Percentiles rank a stretch among this genome's conserved stretches.
phyloP scores from a whole-genome alignment of 2,329 filamentous ascomycete genomes.

The Epichloe elymi region DNA sequence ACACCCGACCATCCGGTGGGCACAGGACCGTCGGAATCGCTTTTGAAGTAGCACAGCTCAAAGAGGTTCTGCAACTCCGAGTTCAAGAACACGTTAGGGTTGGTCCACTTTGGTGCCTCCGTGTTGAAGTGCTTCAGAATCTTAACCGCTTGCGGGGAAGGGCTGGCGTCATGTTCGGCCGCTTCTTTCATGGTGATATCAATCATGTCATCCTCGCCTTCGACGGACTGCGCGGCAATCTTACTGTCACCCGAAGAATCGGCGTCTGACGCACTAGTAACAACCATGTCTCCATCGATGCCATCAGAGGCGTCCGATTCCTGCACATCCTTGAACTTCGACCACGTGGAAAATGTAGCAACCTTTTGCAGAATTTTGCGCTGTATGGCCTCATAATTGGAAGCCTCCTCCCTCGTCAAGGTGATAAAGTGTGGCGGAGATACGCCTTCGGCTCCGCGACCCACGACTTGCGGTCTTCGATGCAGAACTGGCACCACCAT shows the following conservation, averaged over 20 bases:
- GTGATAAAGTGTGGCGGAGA: slow-evolving; percentile 58
- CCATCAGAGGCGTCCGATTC: slow-evolving; percentile 35
- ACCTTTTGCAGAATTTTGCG: slow-evolving; percentile 69
- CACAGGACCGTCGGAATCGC: slow-evolving; percentile 40
- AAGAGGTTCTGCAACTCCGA: slow-evolving; percentile 59
- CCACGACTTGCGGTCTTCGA: slow-evolving; percentile 28
- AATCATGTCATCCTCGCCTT: slow-evolving; percentile 82
- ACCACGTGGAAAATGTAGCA: slow-evolving; percentile 60
- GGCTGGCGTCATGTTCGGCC: slow-evolving; percentile 6
- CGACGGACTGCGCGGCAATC: slow-evolving; percentile 64
- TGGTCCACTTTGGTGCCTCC: slow-evolving; percentile 39
- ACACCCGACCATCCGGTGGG: slow-evolving; percentile 57
- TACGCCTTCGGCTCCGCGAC: slow-evolving; percentile 17
- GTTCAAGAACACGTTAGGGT: slow-evolving; percentile 44
- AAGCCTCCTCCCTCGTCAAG: slow-evolving; percentile 58
- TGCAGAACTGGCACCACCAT: slow-evolving; percentile 63
- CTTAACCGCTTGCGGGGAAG: slow-evolving; percentile 11
- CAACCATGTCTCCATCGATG: slow-evolving; percentile 54
- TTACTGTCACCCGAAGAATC: slow-evolving; percentile 57
- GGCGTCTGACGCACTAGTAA: slow-evolving; percentile 49
- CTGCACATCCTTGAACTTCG: slow-evolving; percentile 43
- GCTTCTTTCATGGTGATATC: slow-evolving; percentile 74
- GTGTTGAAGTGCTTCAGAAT: slow-evolving; percentile 35
- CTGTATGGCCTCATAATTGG: slow-evolving; percentile 55
- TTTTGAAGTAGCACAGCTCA: slow-evolving; percentile 54